These are phyloP conservation scores for Mercurialis annua DNA, from an alignment of 345 rosid species.

Conservation along the genomic window DNA sequence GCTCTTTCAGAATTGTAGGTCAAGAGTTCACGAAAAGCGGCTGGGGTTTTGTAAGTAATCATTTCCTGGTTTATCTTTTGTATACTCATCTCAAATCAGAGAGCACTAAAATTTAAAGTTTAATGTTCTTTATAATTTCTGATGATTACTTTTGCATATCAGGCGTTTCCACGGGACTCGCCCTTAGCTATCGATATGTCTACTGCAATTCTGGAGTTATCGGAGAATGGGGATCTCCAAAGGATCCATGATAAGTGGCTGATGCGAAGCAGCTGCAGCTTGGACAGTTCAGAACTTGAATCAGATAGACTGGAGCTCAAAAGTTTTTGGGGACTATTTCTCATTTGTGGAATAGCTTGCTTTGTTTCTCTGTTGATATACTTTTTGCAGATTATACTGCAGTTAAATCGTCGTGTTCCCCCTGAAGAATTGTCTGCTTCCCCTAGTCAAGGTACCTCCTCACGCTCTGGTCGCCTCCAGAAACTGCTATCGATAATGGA, in stretches of 20 bases:
- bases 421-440: constrained; percentile 31
- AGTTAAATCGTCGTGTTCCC: constrained; percentile 17
- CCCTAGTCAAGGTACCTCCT: constrained; percentile 23
- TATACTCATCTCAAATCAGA: not conserved
- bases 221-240: constrained; percentile 92
- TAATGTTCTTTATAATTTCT: not conserved
- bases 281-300: constrained; percentile 60
- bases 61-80: not conserved
- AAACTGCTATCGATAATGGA: constrained; percentile 71
- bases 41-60: constrained; percentile 87
- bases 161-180: constrained; percentile 96
- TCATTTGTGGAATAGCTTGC: constrained; percentile 76
- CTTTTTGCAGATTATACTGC: constrained; percentile 51
- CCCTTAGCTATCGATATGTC: constrained; percentile 82
- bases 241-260: constrained; percentile 97
- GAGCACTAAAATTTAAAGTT: not conserved
- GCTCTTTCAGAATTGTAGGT: constrained; percentile 71
- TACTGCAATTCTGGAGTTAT: constrained; percentile 69
- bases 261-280: constrained; percentile 55
- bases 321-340: constrained; percentile 89
- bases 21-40: constrained; percentile 88
- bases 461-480: constrained; percentile 43
- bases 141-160: not conserved
- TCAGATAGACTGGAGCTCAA: constrained; percentile 67
- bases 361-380: constrained; percentile 59